These are phyloP conservation scores for Xerocomellus intermedius DNA, from an alignment of 768 basidiomycete genomes.

Conservation along the genomic window DNA sequence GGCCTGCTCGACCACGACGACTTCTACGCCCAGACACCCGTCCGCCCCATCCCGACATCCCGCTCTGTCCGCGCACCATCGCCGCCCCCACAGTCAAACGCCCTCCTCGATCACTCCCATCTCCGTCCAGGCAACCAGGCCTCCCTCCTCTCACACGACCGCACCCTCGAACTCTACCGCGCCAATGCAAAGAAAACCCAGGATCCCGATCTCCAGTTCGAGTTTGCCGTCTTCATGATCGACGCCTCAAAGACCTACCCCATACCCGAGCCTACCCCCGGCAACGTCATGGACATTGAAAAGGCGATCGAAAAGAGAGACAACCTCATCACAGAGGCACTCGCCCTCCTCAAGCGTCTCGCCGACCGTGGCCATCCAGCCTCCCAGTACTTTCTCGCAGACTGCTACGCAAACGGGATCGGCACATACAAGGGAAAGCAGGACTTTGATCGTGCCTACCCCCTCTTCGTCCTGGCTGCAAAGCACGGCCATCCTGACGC, in stretches of 20 bases:
- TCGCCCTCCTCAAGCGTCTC: constrained; percentile 79
- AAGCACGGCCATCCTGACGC: constrained; percentile 98
- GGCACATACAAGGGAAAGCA: constrained; percentile 87
- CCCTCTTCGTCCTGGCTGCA: constrained; percentile 91
- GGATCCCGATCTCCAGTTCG: constrained; percentile 96
- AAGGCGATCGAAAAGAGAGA: constrained; percentile 80
- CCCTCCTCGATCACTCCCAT: constrained; percentile 88
- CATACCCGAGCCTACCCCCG: constrained; percentile 65
- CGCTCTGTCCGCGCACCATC: constrained; percentile 67
- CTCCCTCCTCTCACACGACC: constrained; percentile 90
- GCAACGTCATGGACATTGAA: constrained; percentile 79
- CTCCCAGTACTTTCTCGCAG: constrained; percentile 96
- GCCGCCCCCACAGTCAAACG: constrained; percentile 48
- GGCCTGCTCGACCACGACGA: constrained; percentile 41
- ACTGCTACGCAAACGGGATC: constrained; percentile 98
- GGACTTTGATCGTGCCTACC: constrained; percentile 97
- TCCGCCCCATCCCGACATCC: constrained; percentile 40
- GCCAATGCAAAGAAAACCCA: constrained; percentile 98
- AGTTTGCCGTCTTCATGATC: constrained; percentile 98
- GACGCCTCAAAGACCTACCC: constrained; percentile 92
- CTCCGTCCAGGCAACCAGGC: constrained; percentile 91
- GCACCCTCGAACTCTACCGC: constrained; percentile 95
- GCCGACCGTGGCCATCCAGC: constrained; percentile 93
- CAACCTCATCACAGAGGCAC: constrained; percentile 87
- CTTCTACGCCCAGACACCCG: constrained; percentile 30